phyloP scores from a whole-genome alignment of 148 eudicot species.

The Hydrangea macrophylla region DNA sequence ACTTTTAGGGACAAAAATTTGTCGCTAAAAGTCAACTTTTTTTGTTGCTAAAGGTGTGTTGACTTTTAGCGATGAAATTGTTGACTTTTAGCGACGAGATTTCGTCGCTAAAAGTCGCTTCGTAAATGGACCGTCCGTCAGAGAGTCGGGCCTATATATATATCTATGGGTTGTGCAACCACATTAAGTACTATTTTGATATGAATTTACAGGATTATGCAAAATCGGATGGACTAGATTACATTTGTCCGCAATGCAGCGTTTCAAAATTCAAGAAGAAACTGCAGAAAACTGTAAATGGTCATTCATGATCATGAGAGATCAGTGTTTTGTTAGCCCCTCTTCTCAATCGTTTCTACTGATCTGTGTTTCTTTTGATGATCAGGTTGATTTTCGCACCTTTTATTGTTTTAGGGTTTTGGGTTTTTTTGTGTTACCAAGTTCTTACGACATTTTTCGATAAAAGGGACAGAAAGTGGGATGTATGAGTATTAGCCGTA shows the following conservation, averaged over 20 bases:
- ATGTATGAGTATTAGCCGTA: not conserved
- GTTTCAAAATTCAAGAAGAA: conserved; percentile 84
- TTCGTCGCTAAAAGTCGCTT: too few relatives aligned
- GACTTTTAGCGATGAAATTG: too few relatives aligned
- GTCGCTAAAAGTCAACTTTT: too few relatives aligned
- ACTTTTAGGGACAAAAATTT: too few relatives aligned
- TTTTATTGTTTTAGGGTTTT: conserved; percentile 3
- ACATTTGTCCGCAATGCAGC: conserved; percentile 97
- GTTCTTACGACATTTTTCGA: conserved; percentile 8
- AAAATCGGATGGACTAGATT: conserved; percentile 94
- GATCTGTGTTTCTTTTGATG: not conserved
- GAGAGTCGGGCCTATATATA: too few relatives aligned
- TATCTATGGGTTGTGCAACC: not conserved
- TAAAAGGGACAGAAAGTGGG: conserved; percentile 5
- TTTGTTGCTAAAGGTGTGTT: too few relatives aligned
- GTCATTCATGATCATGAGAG: conserved; percentile 42
- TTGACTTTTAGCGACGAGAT: too few relatives aligned
- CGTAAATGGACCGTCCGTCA: too few relatives aligned
- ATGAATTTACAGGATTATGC: conserved; percentile 76
- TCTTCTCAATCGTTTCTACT: too few relatives aligned
- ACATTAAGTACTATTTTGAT: not conserved
- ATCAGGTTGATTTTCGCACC: not conserved
- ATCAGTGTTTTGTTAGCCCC: not conserved
- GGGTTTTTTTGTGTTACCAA: conserved; percentile 5
- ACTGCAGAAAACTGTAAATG: conserved; percentile 65